A percentile compares a stretch with the other conserved stretches of the same genome.
These are phyloP conservation scores for Schizochytrium sp. DNA, from an alignment of 108 stramenopile species.

Conservation along the genomic window DNA sequence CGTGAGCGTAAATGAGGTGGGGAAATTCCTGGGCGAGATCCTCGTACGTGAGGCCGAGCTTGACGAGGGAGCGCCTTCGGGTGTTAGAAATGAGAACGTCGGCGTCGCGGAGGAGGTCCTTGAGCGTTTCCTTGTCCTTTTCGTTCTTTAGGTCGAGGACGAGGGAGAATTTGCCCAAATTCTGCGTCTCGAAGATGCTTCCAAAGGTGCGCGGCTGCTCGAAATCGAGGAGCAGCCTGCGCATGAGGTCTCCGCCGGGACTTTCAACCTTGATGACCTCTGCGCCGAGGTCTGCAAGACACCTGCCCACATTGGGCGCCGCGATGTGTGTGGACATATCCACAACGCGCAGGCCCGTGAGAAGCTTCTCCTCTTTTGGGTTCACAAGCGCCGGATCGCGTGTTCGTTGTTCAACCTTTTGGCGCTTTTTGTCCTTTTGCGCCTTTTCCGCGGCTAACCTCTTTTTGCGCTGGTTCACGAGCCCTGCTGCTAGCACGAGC, in stretches of 20 bases:
- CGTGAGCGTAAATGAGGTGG: conserved; percentile 16
- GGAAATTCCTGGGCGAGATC: background rate
- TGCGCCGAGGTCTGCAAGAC: background rate
- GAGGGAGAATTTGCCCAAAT: background rate
- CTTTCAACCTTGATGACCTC: background rate
- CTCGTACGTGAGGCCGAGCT: background rate
- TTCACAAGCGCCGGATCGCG: background rate
- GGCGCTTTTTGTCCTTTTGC: too few species aligned
- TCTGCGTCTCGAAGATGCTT: background rate
- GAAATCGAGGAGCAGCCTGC: background rate
- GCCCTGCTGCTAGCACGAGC: too few species aligned
- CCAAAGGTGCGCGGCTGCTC: background rate
- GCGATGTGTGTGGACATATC: conserved; percentile 9
- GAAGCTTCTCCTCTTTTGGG: background rate
- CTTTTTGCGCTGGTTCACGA: too few species aligned
- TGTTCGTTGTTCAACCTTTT: background rate
- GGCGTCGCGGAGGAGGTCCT: background rate
- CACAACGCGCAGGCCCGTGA: background rate
- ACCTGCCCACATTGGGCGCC: background rate
- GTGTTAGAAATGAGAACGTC: background rate
- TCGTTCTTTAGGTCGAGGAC: background rate
- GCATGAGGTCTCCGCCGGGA: background rate
- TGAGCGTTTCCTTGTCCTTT: background rate
- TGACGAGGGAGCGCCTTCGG: background rate
- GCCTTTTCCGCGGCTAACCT: too few species aligned